phyloP scores from a whole-genome alignment of 139 green algal species.

The Microglena sp. region DNA sequence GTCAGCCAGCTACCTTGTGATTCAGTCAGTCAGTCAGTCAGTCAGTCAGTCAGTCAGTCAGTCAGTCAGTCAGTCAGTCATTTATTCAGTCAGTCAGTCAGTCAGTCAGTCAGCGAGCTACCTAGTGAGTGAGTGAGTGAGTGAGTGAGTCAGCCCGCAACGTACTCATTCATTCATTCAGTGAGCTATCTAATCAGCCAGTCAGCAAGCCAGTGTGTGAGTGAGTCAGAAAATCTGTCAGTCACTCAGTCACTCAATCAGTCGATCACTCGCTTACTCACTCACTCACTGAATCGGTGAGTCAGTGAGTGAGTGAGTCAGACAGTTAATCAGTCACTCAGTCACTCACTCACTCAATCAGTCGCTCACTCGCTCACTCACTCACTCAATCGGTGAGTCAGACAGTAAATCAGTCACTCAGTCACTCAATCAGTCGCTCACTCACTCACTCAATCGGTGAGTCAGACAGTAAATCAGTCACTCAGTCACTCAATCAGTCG shows the following conservation, averaged over 20 bases:
- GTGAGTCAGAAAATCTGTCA: conserved; percentile 2
- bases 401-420: conserved; percentile 8
- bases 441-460: conserved; percentile 12
- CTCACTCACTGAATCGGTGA: conserved; percentile 3
- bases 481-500: conserved; percentile 7
- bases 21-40: not conserved
- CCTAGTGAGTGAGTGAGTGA: not conserved
- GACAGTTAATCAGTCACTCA: no score
- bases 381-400: conserved; percentile 7
- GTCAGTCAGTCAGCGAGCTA: not conserved
- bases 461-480: conserved; percentile 2
- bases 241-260: conserved; percentile 8
- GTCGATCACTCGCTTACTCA: not conserved
- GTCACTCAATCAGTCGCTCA: conserved; percentile 12
- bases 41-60: not conserved
- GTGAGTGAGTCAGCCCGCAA: not conserved
- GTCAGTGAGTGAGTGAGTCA: conserved; percentile 8
- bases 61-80: not conserved
- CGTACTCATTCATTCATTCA: conserved; percentile 3
- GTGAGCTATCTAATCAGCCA: not conserved
- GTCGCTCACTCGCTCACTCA: conserved; percentile 12
- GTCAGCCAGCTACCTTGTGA: not conserved
- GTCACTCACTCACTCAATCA: no score
- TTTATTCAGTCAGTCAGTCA: not conserved
- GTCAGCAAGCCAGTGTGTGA: not conserved